Percentiles rank a stretch among this genome's conserved stretches.
Evolutionary conservation across 176 grass and related monocot genomes (phyloP).

Genomic region (Zizania latifolia): DNA sequence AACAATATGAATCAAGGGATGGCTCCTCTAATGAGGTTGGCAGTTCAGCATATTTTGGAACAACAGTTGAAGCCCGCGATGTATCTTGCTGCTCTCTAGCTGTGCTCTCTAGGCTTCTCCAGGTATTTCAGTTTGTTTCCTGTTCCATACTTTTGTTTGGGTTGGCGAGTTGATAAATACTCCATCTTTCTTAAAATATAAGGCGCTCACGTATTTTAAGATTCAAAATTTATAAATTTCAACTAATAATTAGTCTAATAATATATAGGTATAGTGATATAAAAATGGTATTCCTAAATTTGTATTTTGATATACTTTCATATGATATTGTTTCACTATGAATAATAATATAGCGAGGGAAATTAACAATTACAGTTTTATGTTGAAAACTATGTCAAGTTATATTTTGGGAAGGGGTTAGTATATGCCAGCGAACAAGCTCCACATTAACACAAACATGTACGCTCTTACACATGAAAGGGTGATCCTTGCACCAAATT

Average conservation of each 20-base stretch:
- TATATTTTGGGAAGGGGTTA: too few relatives aligned
- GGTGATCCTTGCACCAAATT: background rate
- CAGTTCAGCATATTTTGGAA: slow-evolving; percentile 8
- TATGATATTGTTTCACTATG: too few relatives aligned
- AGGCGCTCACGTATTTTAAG: too few relatives aligned
- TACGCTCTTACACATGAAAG: background rate
- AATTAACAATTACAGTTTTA: too few relatives aligned
- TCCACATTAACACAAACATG: background rate
- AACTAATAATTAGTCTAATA: too few relatives aligned
- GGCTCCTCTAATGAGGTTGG: background rate
- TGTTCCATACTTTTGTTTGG: background rate
- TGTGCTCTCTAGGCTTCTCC: slow-evolving; percentile 38
- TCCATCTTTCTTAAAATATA: too few relatives aligned
- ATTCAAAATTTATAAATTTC: too few relatives aligned
- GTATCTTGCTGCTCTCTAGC: slow-evolving; percentile 21
- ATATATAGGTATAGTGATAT: too few relatives aligned
- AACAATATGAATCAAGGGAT: slow-evolving; percentile 4
- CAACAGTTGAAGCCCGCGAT: background rate
- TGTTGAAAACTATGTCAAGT: too few relatives aligned
- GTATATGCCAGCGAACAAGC: background rate
- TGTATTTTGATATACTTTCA: too few relatives aligned
- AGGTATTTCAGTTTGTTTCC: slow-evolving; percentile 30
- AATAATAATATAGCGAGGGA: too few relatives aligned
- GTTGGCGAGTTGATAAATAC: background rate
- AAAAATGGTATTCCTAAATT: too few relatives aligned